These are phyloP conservation scores for Exophiala oligosperma DNA, from an alignment of 2,329 filamentous ascomycete species.

Conservation along the genomic window DNA sequence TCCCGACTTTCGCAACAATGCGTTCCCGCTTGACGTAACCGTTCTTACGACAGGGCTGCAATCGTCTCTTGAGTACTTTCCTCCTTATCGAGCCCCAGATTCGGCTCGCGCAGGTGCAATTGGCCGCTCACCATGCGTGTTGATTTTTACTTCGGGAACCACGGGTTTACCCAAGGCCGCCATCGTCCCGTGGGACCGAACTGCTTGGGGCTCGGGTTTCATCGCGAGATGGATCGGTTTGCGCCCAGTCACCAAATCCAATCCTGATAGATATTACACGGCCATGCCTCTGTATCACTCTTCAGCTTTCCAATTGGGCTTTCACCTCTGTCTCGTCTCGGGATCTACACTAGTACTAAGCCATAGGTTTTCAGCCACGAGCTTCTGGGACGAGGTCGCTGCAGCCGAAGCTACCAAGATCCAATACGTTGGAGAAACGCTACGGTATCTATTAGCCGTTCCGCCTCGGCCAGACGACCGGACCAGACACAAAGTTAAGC, in stretches of 20 bases:
- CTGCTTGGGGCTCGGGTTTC: conserved; percentile 51
- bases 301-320: conserved; percentile 70
- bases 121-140: conserved; percentile 61
- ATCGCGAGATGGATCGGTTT: conserved; percentile 58
- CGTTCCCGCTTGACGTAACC: conserved; percentile 55
- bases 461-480: conserved; percentile 69
- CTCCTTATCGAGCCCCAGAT: conserved; percentile 60
- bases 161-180: conserved; percentile 89
- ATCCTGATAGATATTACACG: conserved; percentile 72
- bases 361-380: conserved; percentile 68
- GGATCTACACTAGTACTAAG: conserved; percentile 71
- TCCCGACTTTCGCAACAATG: conserved; percentile 40
- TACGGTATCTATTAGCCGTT: conserved; percentile 69
- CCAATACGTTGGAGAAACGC: conserved; percentile 76
- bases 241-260: conserved; percentile 33
- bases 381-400: conserved; percentile 72
- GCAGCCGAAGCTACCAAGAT: conserved; percentile 69
- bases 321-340: conserved; percentile 59
- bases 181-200: conserved; percentile 26
- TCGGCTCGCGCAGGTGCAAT: conserved; percentile 53
- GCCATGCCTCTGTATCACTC: conserved; percentile 90
- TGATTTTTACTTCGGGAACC: conserved; percentile 95
- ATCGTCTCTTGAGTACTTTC: conserved; percentile 35
- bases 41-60: conserved; percentile 62
- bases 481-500: conserved; percentile 65